phyloP scores from a whole-genome alignment of 2,329 filamentous ascomycete species.

The Botrytis squamosa region DNA sequence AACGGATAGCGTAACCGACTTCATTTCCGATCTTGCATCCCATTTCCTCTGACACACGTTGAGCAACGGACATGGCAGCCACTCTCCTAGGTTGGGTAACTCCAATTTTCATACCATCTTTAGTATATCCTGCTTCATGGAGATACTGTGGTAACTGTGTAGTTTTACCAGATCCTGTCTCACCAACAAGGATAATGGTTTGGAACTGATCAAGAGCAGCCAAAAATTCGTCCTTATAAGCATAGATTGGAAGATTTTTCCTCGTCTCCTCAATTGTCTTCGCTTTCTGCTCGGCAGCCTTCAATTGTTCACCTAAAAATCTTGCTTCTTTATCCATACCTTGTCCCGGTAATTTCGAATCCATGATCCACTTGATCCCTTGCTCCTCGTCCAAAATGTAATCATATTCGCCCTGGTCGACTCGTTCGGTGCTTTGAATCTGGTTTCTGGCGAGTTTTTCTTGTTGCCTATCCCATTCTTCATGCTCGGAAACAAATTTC shows the following conservation, averaged over 20 bases:
- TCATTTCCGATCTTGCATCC: constrained; percentile 86
- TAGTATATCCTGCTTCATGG: constrained; percentile 86
- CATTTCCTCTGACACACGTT: constrained; percentile 92
- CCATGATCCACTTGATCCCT: constrained; percentile 80
- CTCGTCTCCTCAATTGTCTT: constrained; percentile 87
- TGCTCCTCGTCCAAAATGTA: constrained; percentile 90
- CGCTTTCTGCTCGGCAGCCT: constrained; percentile 85
- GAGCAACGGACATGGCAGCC: constrained; percentile 95
- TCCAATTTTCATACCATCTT: constrained; percentile 78
- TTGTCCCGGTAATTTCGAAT: constrained; percentile 69
- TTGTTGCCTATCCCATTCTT: constrained; percentile 95
- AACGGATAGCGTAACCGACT: constrained; percentile 92
- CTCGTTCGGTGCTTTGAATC: constrained; percentile 70
- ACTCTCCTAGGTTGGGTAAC: constrained; percentile 95
- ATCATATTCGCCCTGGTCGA: constrained; percentile 81
- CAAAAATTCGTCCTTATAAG: constrained; percentile 81
- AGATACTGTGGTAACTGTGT: constrained; percentile 94
- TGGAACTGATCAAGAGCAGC: constrained; percentile 84
- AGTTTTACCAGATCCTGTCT: constrained; percentile 94
- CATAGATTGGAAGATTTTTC: constrained; percentile 86
- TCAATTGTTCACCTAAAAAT: constrained; percentile 75
- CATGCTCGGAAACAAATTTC: constrained; percentile 87
- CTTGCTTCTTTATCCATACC: constrained; percentile 75
- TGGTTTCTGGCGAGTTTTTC: constrained; percentile 83
- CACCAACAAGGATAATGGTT: constrained; percentile 86